phyloP scores from a whole-genome alignment of 2,329 filamentous ascomycete genomes.

The Neonectria sp. region DNA sequence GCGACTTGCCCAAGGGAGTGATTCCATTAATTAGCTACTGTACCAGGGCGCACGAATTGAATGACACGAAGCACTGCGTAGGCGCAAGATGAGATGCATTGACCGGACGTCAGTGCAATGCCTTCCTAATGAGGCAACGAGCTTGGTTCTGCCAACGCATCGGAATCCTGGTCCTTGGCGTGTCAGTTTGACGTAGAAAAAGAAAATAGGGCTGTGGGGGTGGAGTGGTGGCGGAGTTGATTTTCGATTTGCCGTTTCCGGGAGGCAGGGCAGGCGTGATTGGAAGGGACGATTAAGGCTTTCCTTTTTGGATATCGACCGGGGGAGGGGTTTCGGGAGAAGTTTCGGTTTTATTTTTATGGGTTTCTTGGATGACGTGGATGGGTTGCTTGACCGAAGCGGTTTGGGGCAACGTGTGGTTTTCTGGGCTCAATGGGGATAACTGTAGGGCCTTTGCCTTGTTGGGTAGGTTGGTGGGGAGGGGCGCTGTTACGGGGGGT shows the following conservation, averaged over 20 bases:
- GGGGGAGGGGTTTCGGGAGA: background rate
- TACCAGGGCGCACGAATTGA: background rate
- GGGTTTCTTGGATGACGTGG: slow-evolving; percentile 27
- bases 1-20: background rate
- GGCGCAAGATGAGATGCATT: background rate
- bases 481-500: slow-evolving; percentile 6
- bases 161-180: slow-evolving; percentile 17
- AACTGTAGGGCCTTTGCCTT: slow-evolving; percentile 38
- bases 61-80: background rate
- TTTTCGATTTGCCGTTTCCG: slow-evolving; percentile 24
- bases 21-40: background rate
- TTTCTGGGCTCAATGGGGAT: slow-evolving; percentile 14
- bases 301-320: slow-evolving; percentile 11
- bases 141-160: slow-evolving; percentile 21
- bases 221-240: slow-evolving; percentile 11
- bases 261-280: slow-evolving; percentile 20
- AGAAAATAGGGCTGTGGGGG: slow-evolving; percentile 50
- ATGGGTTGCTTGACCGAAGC: slow-evolving; percentile 24
- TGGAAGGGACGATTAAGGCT: slow-evolving; percentile 18
- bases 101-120: background rate
- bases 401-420: slow-evolving; percentile 23
- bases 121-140: slow-evolving; percentile 35
- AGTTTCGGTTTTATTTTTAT: slow-evolving; percentile 23
- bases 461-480: slow-evolving; percentile 29
- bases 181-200: slow-evolving; percentile 23